Conservation (phyloP, 176 grass and related monocot species). For the Pharus latifolius region DNA sequence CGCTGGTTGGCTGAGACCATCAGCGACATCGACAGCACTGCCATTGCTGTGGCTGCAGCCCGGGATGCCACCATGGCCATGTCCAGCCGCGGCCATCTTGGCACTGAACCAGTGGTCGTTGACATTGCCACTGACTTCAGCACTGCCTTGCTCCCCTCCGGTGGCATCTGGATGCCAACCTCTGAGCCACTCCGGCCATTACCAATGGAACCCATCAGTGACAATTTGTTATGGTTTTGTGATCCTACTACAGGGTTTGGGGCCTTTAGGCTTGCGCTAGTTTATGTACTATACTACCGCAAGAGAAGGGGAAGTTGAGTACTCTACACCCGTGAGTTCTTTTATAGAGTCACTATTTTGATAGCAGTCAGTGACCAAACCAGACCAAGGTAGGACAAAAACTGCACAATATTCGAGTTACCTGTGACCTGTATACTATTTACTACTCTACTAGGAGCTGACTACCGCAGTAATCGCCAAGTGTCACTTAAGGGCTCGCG, state of each 20-base stretch:
- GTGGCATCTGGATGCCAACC: constrained; percentile 51
- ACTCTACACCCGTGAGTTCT: constrained; percentile 36
- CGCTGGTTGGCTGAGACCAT: constrained; percentile 67
- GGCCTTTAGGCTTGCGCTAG: not conserved
- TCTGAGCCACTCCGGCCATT: constrained; percentile 30
- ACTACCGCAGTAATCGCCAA: constrained; percentile 4
- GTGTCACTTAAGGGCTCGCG: not conserved
- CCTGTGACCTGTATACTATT: not conserved
- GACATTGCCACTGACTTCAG: constrained; percentile 1
- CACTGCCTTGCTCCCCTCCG: constrained; percentile 3
- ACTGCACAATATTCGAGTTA: constrained; percentile 14
- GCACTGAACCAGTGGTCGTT: not conserved
- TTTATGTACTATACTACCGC: not conserved
- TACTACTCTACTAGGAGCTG: not conserved
- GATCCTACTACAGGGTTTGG: constrained; percentile 8
- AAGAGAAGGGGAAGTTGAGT: not conserved
- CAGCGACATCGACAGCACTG: constrained; percentile 39
- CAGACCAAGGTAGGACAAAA: constrained; percentile 29
- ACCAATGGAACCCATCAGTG: constrained; percentile 21
- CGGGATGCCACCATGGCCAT: constrained; percentile 24
- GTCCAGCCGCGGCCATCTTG: constrained; percentile 29
- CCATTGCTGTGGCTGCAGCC: constrained; percentile 28
- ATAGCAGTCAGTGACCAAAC: not conserved
- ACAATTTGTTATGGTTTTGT: not conserved
- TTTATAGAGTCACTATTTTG: constrained; percentile 7